Evolutionary conservation across 75 land plant genomes (phyloP).

Genomic region (Sequoia sempervirens): DNA sequence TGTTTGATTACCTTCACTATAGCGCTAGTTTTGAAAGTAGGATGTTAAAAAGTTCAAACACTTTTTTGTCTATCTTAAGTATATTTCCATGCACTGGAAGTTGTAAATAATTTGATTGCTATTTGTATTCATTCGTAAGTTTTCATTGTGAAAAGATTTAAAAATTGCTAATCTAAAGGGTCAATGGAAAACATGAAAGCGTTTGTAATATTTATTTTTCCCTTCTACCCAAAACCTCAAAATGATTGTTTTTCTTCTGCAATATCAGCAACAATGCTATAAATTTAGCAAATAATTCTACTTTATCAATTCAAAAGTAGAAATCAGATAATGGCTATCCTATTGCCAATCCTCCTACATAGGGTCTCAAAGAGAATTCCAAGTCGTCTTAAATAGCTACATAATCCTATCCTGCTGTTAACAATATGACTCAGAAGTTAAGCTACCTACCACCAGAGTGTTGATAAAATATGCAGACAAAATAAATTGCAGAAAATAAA

Average conservation of each 20-base stretch:
- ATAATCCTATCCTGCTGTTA: background rate
- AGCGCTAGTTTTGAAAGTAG: background rate
- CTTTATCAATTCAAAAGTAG: background rate
- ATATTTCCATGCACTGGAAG: too few species aligned
- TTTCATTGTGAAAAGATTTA: background rate
- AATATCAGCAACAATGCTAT: background rate
- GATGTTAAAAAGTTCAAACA: too few species aligned
- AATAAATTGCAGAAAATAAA: too few species aligned
- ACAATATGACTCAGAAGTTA: background rate
- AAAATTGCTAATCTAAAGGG: background rate
- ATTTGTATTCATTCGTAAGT: background rate
- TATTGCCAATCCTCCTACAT: too few species aligned
- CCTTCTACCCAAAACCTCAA: background rate
- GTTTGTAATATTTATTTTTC: background rate
- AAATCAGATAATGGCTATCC: background rate
- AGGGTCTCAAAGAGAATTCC: background rate
- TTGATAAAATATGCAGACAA: too few species aligned
- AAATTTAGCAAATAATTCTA: background rate
- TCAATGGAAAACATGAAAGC: background rate
- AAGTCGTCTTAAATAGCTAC: background rate
- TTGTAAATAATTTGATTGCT: too few species aligned
- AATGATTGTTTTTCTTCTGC: background rate
- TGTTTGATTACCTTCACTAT: background rate
- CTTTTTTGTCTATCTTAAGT: too few species aligned
- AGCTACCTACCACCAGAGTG: too few species aligned